These are phyloP conservation scores for Rubia balearica DNA, from an alignment of 305 asterid species.

Conservation along the genomic window DNA sequence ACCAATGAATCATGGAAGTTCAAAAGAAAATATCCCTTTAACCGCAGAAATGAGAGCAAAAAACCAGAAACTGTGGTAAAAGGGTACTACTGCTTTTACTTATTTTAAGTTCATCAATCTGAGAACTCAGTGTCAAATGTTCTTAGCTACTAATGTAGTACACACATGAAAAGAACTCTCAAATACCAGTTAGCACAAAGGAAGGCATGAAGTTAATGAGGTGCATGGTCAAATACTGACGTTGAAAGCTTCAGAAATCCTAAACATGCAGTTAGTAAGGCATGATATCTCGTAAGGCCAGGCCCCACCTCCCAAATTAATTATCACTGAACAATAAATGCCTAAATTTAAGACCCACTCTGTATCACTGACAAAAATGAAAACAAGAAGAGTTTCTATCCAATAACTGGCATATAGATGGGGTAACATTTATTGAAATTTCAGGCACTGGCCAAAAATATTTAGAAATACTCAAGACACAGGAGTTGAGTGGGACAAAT, in stretches of 20 bases:
- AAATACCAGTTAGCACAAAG: not conserved
- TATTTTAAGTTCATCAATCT: not conserved
- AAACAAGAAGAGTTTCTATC: slow-evolving; percentile 4
- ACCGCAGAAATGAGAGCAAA: not conserved
- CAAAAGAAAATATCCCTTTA: not conserved
- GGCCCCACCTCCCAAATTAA: not conserved
- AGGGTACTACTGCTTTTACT: not conserved
- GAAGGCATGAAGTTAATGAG: not conserved
- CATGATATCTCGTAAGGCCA: not conserved
- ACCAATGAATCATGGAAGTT: not conserved
- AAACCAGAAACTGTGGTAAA: not conserved
- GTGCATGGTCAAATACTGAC: not conserved
- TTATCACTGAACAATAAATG: not conserved
- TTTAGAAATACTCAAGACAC: slow-evolving; percentile 8
- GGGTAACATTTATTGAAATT: not conserved
- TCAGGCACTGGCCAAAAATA: slow-evolving; percentile 4
- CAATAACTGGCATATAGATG: not conserved
- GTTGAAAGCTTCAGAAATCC: not conserved
- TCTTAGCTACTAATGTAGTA: not conserved
- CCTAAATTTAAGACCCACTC: not conserved
- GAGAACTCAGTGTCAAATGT: not conserved
- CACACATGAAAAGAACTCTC: not conserved
- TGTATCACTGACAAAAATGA: not conserved
- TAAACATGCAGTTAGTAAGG: not conserved
- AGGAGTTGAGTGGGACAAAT: slow-evolving; percentile 12